Evolutionary conservation across 2,329 filamentous ascomycete species (phyloP).

Genomic region (Didymella glomerata): DNA sequence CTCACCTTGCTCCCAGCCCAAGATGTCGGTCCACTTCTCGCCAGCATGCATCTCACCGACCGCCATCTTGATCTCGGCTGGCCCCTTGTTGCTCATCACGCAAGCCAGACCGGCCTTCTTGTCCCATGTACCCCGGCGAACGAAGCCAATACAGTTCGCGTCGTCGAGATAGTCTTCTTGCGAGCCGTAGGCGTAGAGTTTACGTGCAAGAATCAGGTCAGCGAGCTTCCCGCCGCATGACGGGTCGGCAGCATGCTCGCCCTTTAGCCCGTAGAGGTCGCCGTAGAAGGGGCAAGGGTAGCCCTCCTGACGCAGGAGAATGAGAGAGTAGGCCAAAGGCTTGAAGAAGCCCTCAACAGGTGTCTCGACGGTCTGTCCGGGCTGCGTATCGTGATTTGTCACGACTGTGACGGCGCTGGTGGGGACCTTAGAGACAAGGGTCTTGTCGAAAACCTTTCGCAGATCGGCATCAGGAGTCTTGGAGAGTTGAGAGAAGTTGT

Average conservation of each 20-base stretch:
- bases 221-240: constrained; percentile 65
- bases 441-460: constrained; percentile 68
- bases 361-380: constrained; percentile 69
- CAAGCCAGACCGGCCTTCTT: constrained; percentile 59
- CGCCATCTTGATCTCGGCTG: constrained; percentile 65
- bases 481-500: constrained; percentile 71
- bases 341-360: constrained; percentile 74
- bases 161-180: constrained; percentile 71
- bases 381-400: constrained; percentile 76
- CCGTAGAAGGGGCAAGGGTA: constrained; percentile 76
- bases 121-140: constrained; percentile 62
- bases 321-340: constrained; percentile 74
- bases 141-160: constrained; percentile 69
- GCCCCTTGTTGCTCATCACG: constrained; percentile 59
- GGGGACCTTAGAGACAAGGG: constrained; percentile 64
- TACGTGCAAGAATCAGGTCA: constrained; percentile 67
- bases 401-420: constrained; percentile 71
- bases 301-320: constrained; percentile 70
- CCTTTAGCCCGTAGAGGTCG: constrained; percentile 71
- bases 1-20: constrained; percentile 63
- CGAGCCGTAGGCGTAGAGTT: constrained; percentile 71
- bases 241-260: constrained; percentile 61
- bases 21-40: constrained; percentile 70
- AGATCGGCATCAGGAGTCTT: constrained; percentile 67
- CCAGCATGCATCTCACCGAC: constrained; percentile 67